Percentiles rank a stretch among this genome's conserved stretches.
Conservation (phyloP, 108 stramenopile species). For the Pseudonitzschia delicatissima region DNA sequence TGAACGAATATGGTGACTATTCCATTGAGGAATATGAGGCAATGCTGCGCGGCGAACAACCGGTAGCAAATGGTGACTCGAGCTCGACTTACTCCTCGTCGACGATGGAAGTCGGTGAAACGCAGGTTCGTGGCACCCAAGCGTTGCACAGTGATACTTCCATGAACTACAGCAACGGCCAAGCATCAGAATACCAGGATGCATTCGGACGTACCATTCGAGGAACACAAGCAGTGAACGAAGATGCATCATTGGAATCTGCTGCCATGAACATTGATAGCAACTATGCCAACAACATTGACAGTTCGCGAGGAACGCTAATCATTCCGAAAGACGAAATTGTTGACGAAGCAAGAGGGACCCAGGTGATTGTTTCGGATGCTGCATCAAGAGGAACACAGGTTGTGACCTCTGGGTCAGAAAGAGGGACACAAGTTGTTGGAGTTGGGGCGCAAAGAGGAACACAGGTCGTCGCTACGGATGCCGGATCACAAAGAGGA, state of each 20-base stretch:
- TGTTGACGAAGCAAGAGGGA: neutral
- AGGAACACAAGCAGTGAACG: neutral
- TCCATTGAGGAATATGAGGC: conserved; percentile 69
- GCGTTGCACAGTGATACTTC: neutral
- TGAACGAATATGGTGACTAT: conserved; percentile 83
- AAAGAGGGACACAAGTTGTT: neutral
- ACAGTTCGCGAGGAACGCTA: neutral
- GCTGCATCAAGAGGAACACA: neutral
- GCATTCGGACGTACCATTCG: conserved; percentile 7
- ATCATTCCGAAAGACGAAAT: neutral
- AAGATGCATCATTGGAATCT: neutral
- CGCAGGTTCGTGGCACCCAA: conserved; percentile 8
- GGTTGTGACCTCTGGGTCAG: neutral
- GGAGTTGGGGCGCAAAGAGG: conserved; percentile 1
- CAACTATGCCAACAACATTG: neutral
- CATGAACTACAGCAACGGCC: neutral
- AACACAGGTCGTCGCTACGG: neutral
- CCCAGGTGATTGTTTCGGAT: neutral
- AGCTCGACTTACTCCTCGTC: neutral
- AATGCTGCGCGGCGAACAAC: neutral
- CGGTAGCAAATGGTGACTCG: neutral
- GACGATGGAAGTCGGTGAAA: neutral
- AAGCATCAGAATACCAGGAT: neutral
- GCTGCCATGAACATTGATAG: neutral
- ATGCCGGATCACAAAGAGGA: neutral